phyloP scores from a whole-genome alignment of 805 yeast species.

The Yamadazyma nakazawae region DNA sequence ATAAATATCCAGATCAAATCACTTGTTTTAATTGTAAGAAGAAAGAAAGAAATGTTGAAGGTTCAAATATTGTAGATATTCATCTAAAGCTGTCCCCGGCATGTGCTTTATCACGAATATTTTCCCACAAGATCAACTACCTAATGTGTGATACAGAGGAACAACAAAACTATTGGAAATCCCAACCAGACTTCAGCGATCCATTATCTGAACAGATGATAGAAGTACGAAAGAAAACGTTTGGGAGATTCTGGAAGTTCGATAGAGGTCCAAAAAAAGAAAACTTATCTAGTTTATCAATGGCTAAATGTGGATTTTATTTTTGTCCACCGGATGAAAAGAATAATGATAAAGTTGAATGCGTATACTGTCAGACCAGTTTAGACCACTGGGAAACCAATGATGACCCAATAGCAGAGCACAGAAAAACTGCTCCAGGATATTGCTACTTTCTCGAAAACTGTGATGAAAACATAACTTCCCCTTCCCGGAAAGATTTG shows the following conservation, averaged over 20 bases:
- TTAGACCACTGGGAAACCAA: conserved; percentile 52
- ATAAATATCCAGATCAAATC: conserved; percentile 45
- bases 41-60: conserved; percentile 22
- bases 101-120: conserved; percentile 18
- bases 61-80: conserved; percentile 16
- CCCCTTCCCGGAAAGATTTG: background rate
- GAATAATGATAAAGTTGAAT: conserved; percentile 33
- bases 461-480: background rate
- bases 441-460: conserved; percentile 27
- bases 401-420: conserved; percentile 65
- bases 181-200: conserved; percentile 24
- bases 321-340: conserved; percentile 27
- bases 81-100: conserved; percentile 19
- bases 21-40: conserved; percentile 58
- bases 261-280: conserved; percentile 36
- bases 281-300: conserved; percentile 13
- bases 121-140: conserved; percentile 12
- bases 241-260: conserved; percentile 43
- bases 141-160: conserved; percentile 2
- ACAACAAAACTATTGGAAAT: conserved; percentile 14
- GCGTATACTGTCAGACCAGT: conserved; percentile 25
- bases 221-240: conserved; percentile 37
- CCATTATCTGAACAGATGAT: conserved; percentile 30
- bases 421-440: conserved; percentile 25
- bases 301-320: conserved; percentile 47